These are phyloP conservation scores for Buddleja alternifolia DNA, from an alignment of 257 asterid species.

Conservation along the genomic window DNA sequence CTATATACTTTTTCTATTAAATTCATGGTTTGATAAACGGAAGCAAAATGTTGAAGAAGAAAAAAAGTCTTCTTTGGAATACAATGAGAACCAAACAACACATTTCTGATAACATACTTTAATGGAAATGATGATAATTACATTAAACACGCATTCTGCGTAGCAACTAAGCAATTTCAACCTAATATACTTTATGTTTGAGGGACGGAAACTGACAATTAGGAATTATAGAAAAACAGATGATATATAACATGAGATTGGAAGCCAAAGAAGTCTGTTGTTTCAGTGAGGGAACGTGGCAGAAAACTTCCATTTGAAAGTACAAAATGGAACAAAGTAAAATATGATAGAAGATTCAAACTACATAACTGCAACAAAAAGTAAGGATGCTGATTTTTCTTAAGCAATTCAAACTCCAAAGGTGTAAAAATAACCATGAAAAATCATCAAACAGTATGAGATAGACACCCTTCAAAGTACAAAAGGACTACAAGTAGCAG, in stretches of 20 bases:
- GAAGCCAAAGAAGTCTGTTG: constrained; percentile 14
- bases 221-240: constrained; percentile 13
- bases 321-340: neutral
- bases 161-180: neutral
- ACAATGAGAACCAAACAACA: constrained; percentile 14
- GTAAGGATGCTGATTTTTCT: neutral
- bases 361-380: neutral
- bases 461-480: constrained; percentile 3
- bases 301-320: constrained; percentile 3
- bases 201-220: constrained; percentile 12
- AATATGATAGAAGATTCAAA: neutral
- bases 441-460: constrained; percentile 16
- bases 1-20: neutral
- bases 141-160: constrained; percentile 1
- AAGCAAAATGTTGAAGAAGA: neutral
- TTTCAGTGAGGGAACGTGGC: constrained; percentile 5
- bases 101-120: neutral
- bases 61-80: neutral
- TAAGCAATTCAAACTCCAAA: constrained; percentile 5
- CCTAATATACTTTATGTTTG: constrained; percentile 13
- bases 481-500: constrained; percentile 1
- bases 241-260: constrained; percentile 5
- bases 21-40: neutral
- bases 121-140: neutral
- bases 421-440: constrained; percentile 1